Percentiles rank a stretch among this genome's conserved stretches.
Evolutionary conservation across 1,284 basidiomycete genomes (phyloP).

Genomic region (Ganoderma multipileum): DNA sequence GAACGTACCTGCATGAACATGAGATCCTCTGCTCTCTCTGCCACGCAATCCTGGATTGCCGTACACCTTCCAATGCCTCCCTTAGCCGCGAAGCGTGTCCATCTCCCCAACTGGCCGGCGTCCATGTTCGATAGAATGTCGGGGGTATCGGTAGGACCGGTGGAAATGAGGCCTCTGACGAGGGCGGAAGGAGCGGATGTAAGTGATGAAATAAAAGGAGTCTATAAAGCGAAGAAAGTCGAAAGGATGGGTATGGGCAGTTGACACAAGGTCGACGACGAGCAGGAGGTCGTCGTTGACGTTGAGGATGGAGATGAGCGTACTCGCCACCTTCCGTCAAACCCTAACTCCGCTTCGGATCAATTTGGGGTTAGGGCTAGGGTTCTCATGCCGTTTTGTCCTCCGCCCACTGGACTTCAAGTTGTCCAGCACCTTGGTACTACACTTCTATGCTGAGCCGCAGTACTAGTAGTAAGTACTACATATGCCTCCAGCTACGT

Average conservation of each 20-base stretch:
- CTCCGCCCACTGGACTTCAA: too few species aligned
- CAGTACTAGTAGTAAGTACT: too few species aligned
- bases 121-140: conserved; percentile 56
- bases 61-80: conserved; percentile 83
- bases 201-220: not conserved
- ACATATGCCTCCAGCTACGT: too few species aligned
- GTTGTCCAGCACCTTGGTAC: not conserved
- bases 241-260: not conserved
- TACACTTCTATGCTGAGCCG: too few species aligned
- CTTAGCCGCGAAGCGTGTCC: conserved; percentile 82
- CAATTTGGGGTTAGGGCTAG: not conserved
- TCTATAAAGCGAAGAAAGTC: not conserved
- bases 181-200: not conserved
- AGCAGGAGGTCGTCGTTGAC: not conserved
- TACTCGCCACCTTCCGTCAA: not conserved
- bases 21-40: conserved; percentile 78
- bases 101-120: conserved; percentile 72
- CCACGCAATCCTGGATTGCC: conserved; percentile 78
- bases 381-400: not conserved
- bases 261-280: not conserved
- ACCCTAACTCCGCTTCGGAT: not conserved
- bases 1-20: conserved; percentile 82
- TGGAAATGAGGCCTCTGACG: not conserved
- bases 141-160: not conserved
- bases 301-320: not conserved